Evolutionary conservation across 2,329 filamentous ascomycete genomes (phyloP).

Genomic region (Colletotrichum liaoningense): DNA sequence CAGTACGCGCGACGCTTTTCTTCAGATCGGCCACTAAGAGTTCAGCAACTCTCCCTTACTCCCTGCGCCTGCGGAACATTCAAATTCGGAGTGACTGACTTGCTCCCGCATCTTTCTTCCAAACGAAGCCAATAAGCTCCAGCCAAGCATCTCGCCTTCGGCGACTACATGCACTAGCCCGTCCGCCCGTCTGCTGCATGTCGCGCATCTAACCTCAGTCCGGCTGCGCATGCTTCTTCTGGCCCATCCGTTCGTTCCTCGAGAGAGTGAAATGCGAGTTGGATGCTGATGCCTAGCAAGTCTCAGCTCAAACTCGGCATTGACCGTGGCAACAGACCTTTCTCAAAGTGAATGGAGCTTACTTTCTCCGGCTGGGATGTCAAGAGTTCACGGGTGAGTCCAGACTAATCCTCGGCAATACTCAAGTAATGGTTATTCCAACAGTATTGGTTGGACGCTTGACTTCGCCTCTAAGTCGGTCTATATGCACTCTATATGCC

Average conservation of each 20-base stretch:
- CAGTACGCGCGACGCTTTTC: background rate
- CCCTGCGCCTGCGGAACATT: background rate
- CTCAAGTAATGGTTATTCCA: background rate
- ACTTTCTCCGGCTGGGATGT: background rate
- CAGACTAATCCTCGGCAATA: background rate
- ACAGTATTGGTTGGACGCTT: background rate
- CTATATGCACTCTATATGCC: background rate
- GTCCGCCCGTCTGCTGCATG: slow-evolving; percentile 15
- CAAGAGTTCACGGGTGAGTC: background rate
- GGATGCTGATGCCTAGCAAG: background rate
- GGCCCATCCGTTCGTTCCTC: background rate
- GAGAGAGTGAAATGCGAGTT: background rate
- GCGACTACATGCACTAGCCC: slow-evolving; percentile 15
- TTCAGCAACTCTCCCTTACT: background rate
- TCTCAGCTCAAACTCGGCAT: background rate
- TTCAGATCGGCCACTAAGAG: background rate
- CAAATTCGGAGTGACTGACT: background rate
- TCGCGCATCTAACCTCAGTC: slow-evolving; percentile 1
- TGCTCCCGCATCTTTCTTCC: background rate
- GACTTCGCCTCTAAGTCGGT: background rate
- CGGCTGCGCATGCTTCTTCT: slow-evolving; percentile 17
- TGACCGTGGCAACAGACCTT: background rate
- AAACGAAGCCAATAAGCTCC: slow-evolving; percentile 16
- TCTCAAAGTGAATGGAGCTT: no score
- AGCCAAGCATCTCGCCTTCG: slow-evolving; percentile 6